Base-by-base conservation (phyloP, 768 basidiomycete species). In the Sistotremastrum niveocremeum region DNA sequence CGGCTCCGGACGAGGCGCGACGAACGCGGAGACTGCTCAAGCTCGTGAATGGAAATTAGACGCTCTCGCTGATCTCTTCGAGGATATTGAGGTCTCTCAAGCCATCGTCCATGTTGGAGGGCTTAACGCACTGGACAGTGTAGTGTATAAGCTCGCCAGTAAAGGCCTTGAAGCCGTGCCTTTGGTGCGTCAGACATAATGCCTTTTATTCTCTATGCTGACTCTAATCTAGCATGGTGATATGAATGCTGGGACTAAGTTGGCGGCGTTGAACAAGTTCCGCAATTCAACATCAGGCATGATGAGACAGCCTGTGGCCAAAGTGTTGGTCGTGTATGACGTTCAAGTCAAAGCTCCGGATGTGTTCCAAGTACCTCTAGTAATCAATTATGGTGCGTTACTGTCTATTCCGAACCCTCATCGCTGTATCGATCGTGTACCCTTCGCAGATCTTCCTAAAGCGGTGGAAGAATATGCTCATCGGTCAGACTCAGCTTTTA, bases 401-500 rank as follows among this genome's bases (percentile, higher is more conserved):
- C 8, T 36, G 32, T 37, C 42, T 40, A 8, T 43, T 28, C 31
- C 36, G 37, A 34, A 51, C 28, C n/a, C 41, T 43, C 31, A 11
- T 39, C 50, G 60, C 11, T 53, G 29, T 38, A 46, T 45, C 35
- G 45, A 37, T 12, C 12, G 34, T 20, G 11, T 29, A 11, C 33
- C 7, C 11, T 33, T 45, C 34, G 8, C 53, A 87, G 90, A 94
- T 70, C 65, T 93, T 49, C 89, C 88, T 41, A 88, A 88, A 65
- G 89, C 84, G 41, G 94, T 97, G 35, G 94, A 98, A 68, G 93
- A 94, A 62, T 99, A 99, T 61, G 86, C 91, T 29, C 89, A 90
- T 58, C 83, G 94, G 87, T 90, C 50, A 31, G 70, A 54, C 30
- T 47, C 34, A 51, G 39, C 30, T 45, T 36, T 4, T 8, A 20